A percentile compares a stretch with the other conserved stretches of the same genome.
Evolutionary conservation across 768 basidiomycete species (phyloP).

Genomic region (Suillus americanus): DNA sequence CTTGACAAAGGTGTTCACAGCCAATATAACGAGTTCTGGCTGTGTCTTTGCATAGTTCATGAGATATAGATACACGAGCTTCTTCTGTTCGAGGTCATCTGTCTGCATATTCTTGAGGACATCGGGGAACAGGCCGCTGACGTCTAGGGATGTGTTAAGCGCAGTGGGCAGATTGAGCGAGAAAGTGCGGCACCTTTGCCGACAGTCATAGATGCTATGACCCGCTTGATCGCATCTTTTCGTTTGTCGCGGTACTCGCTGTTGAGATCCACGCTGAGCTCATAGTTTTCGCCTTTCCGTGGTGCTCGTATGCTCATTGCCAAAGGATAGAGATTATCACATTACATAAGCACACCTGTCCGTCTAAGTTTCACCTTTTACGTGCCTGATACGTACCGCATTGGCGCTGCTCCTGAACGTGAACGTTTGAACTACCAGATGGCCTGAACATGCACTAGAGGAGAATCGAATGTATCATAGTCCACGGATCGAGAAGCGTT

Average conservation of each 20-base stretch:
- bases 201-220: constrained; percentile 98
- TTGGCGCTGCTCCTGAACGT: too few species aligned
- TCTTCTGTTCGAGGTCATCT: constrained; percentile 99
- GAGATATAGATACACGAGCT: constrained; percentile 97
- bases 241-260: constrained; percentile 93
- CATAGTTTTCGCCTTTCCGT: constrained; percentile 91
- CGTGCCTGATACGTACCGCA: too few species aligned
- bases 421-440: too few species aligned
- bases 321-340: constrained; percentile 8
- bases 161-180: constrained; percentile 4
- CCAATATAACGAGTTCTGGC: constrained; percentile 97
- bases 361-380: too few species aligned
- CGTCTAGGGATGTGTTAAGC: constrained; percentile 46
- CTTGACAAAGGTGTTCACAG: constrained; percentile 98
- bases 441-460: too few species aligned
- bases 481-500: too few species aligned
- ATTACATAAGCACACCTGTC: constrained; percentile 1
- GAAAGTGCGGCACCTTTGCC: constrained; percentile 74
- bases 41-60: constrained; percentile 99
- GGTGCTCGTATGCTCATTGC: constrained; percentile 53
- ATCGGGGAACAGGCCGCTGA: constrained; percentile 94
- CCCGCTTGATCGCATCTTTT: constrained; percentile 97
- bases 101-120: constrained; percentile 99
- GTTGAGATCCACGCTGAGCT: constrained; percentile 95
- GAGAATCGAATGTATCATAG: too few species aligned